Conservation (phyloP, 352 stramenopile species). For the Phytophthora constricta region DNA sequence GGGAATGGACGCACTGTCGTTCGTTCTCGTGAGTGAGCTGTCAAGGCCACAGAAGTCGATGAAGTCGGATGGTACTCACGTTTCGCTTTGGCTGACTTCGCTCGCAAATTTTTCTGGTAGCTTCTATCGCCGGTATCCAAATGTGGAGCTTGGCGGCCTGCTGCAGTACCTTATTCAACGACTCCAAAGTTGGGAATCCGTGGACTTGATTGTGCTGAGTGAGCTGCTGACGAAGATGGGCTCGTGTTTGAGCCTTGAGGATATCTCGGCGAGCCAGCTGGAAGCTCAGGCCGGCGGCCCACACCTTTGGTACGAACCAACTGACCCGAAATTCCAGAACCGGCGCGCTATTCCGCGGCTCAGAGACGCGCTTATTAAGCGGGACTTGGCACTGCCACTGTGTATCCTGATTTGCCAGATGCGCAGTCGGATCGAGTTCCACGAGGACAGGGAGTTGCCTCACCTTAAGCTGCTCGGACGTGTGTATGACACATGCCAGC, state of each 20-base stretch:
- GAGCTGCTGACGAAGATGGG: conserved; percentile 91
- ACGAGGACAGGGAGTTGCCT: conserved; percentile 55
- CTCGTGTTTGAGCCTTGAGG: conserved; percentile 85
- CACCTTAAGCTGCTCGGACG: conserved; percentile 84
- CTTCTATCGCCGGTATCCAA: conserved; percentile 95
- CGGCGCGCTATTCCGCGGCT: conserved; percentile 79
- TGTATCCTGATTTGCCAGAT: conserved; percentile 88
- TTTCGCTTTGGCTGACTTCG: conserved; percentile 94
- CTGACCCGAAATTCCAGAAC: conserved; percentile 86
- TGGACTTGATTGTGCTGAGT: conserved; percentile 88
- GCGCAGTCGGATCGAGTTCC: conserved; percentile 83
- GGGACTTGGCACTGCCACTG: conserved; percentile 74
- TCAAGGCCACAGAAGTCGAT: conserved; percentile 86
- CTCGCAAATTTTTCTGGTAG: conserved; percentile 94
- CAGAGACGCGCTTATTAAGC: conserved; percentile 86
- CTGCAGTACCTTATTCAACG: conserved; percentile 92
- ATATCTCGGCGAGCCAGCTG: conserved; percentile 84
- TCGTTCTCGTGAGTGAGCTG: conserved; percentile 92
- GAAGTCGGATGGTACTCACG: conserved; percentile 91
- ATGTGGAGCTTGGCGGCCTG: conserved; percentile 92
- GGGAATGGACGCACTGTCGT: conserved; percentile 94
- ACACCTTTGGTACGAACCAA: conserved; percentile 80
- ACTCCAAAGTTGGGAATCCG: conserved; percentile 84
- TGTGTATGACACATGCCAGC: conserved; percentile 86
- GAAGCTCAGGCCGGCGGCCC: conserved; percentile 83